Evolutionary conservation across 305 asterid species (phyloP), one percentile per base, ranked within the genome.

Genomic region (Striga hermonthica): DNA sequence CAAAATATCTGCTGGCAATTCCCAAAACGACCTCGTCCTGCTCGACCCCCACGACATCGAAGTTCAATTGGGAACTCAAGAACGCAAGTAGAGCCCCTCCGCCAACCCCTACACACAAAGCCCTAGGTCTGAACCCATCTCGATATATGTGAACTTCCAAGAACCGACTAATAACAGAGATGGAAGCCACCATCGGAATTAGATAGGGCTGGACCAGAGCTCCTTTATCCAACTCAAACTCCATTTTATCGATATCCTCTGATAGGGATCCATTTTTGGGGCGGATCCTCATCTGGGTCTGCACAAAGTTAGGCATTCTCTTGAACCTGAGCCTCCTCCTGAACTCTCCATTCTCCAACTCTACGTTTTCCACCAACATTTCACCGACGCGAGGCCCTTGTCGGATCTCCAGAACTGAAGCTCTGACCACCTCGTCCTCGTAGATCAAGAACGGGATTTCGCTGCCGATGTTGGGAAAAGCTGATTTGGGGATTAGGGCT

Each of bases 281-380:
- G 56, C 54, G 72, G 40, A 91, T 83, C 52, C 79, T 73, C 48
- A 89, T 73, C 74, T 91, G 96, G 35, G 91, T 69, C 55, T 91
- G 98, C 56, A 91, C 82, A n/a, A 85, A 79, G 80, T 89, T 85
- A 3, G 98, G 97, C 96, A 76, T 92, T 74, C 98, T 68, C 81
- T 84, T 89, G 63, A 87, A 92, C 87, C 98, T 85, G 80, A 91
- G 60, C 72, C 98, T 80, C 82, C 98, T 82, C 83, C 93, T 81
- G 65, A 48, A 78, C 3, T 72, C 74, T 69, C 72, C 73, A 12
- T 4, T 60, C 65, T 74, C 78, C 83, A 89, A 69, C 76, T 84
- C 86, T 44, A 92, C 97, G 72, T 89, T 80, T 74, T 89, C 97
- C 5, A 89, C 54, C 74, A 89, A 7, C 80, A 89, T 78, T 70